Percentiles rank a stretch among this genome's conserved stretches.
phyloP scores from a whole-genome alignment of 1,284 basidiomycete species.

The Cryptococcus neoformans region DNA sequence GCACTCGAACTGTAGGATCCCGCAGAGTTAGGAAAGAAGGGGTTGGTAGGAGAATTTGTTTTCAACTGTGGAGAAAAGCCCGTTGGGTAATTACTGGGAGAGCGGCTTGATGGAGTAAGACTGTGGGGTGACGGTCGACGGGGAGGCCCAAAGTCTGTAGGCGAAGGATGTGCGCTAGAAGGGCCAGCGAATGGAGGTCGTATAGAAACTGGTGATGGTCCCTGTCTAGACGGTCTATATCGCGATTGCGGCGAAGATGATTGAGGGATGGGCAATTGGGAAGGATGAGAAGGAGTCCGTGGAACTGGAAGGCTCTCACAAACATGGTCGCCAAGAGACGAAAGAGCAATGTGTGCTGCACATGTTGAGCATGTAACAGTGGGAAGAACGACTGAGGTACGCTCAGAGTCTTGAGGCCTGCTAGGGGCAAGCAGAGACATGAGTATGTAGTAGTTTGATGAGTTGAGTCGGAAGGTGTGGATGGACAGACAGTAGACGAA shows the following conservation, averaged over 20 bases:
- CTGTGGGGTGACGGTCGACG: slow-evolving; percentile 14
- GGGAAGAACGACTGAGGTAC: slow-evolving; percentile 73
- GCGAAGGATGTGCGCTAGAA: slow-evolving; percentile 19
- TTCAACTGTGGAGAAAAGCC: slow-evolving; percentile 5
- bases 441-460: not conserved
- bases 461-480: not conserved
- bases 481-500: too few relatives aligned
- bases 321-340: slow-evolving; percentile 68
- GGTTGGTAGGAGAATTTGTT: slow-evolving; percentile 35
- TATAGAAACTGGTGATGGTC: slow-evolving; percentile 29
- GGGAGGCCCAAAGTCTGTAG: slow-evolving; percentile 10
- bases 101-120: slow-evolving; percentile 7
- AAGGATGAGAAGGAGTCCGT: slow-evolving; percentile 25
- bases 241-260: slow-evolving; percentile 9
- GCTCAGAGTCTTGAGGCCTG: slow-evolving; percentile 28
- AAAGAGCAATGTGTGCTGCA: slow-evolving; percentile 62
- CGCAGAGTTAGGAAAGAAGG: slow-evolving; percentile 31
- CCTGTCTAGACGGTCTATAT: slow-evolving; percentile 16
- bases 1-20: slow-evolving; percentile 10
- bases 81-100: slow-evolving; percentile 1
- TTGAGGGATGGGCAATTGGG: slow-evolving; percentile 30
- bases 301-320: slow-evolving; percentile 48
- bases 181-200: slow-evolving; percentile 30
- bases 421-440: slow-evolving; percentile 29
- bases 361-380: slow-evolving; percentile 79